Evolutionary conservation across 2,329 filamentous ascomycete species (phyloP), one percentile per base, ranked within the genome.

Genomic region (Coniochaeta prunicola): DNA sequence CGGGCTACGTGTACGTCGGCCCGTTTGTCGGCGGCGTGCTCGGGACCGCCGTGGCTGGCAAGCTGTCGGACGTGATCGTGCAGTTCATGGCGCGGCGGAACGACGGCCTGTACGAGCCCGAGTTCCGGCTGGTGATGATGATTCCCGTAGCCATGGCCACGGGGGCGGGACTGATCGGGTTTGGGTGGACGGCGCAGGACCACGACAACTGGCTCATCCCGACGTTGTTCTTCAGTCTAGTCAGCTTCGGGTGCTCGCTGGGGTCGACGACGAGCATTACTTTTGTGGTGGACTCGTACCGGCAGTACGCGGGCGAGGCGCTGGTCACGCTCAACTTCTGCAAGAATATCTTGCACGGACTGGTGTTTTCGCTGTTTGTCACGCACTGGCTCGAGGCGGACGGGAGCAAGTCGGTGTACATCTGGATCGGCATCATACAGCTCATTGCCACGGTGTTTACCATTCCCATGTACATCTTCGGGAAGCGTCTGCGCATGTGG

Each of bases 401-500:
- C 59, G 92, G 93, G 0, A 80, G 89, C 12, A 91, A 88, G 73
- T 80, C 76, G 12, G 91, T 96, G 0, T 97, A 90, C 69, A 75
- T 96, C 50, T 90, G 87, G 67, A 81, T 97, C 57, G 93, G 93
- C 3, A 81, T 92, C 28, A 94, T 97, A 30, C 93, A 97, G 73
- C 73, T 97, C 34, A 83, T 85, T 13, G 82, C 88, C 58, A 78
- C 96, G 70, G 67, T 91, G 3, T 85, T 81, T 58, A 89, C 91
- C 1, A 87, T 97, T 58, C 93, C 93, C 0, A 91, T 97, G 89
- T 97, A 94, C 70, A 90, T 97, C 21, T 97, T 85, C 68, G 93
- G 93, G 19, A 97, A 97, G 79, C 78, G 92, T 59, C 86, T 88
- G 17, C 80, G 93, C 19, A 96, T 97, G 91, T 97, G 92, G 93